phyloP scores from a whole-genome alignment of 192 early-diverging fungal species.

The Lunasporangiospora selenospora region DNA sequence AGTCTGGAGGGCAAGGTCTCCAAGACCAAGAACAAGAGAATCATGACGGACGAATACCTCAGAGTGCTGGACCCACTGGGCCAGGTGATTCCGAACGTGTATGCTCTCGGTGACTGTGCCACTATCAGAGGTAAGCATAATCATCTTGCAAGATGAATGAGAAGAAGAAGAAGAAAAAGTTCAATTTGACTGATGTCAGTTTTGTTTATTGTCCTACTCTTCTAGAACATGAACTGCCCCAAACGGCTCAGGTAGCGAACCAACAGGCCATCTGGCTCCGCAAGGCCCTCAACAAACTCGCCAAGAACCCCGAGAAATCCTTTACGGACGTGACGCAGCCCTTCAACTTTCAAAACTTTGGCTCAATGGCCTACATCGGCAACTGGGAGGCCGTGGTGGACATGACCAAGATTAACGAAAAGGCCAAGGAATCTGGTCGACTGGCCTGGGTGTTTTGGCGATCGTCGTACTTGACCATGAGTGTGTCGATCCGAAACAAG shows the following conservation, averaged over 20 bases:
- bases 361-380: constrained; percentile 76
- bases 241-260: constrained; percentile 86
- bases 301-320: constrained; percentile 35
- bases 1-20: constrained; percentile 31
- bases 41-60: constrained; percentile 78
- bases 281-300: constrained; percentile 55
- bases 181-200: too few relatives aligned
- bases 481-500: constrained; percentile 71
- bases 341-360: constrained; percentile 67
- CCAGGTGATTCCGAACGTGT: constrained; percentile 51
- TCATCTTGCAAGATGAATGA: not conserved
- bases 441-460: constrained; percentile 76
- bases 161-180: not conserved
- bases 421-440: constrained; percentile 55
- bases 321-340: constrained; percentile 34
- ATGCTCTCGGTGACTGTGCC: constrained; percentile 91
- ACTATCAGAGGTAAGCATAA: constrained; percentile 63
- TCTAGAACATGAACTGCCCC: constrained; percentile 69
- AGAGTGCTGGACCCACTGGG: constrained; percentile 73
- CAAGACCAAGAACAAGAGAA: constrained; percentile 50
- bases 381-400: constrained; percentile 64
- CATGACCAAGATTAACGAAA: constrained; percentile 57
- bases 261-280: constrained; percentile 75
- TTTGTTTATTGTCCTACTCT: too few relatives aligned
- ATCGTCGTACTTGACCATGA: constrained; percentile 74